A percentile compares a stretch with the other conserved stretches of the same genome.
Conservation (phyloP, 1,139 yeast genomes). For the Arxiozyma bovina region DNA sequence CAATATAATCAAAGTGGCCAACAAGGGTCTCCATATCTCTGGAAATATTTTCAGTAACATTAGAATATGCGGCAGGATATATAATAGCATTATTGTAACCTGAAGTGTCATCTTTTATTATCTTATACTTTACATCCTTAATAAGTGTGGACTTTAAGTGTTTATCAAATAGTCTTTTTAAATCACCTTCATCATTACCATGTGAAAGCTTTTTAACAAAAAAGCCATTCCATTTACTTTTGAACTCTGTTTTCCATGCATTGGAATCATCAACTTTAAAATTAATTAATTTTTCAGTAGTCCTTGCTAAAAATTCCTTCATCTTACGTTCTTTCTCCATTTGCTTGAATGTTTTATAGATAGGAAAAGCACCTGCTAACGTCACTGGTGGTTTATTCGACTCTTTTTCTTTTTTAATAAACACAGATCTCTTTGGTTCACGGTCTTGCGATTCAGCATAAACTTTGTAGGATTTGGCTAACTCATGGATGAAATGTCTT, state of each 20-base stretch:
- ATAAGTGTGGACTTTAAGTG: conserved; percentile 26
- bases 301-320: conserved; percentile 25
- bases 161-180: conserved; percentile 33
- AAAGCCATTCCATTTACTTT: conserved; percentile 39
- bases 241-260: conserved; percentile 5
- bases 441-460: conserved; percentile 70
- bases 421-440: conserved; percentile 71
- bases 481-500: conserved; percentile 59
- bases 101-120: conserved; percentile 28
- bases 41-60: conserved; percentile 23
- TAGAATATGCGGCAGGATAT: conserved; percentile 32
- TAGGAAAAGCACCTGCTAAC: conserved; percentile 29
- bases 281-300: conserved; percentile 19
- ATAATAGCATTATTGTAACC: conserved; percentile 38
- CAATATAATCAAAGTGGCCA: conserved; percentile 17
- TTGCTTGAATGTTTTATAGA: conserved; percentile 25
- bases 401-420: conserved; percentile 39
- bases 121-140: conserved; percentile 24
- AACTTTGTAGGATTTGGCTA: conserved; percentile 51
- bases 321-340: conserved; percentile 32
- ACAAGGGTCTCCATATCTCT: conserved; percentile 23
- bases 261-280: conserved; percentile 12
- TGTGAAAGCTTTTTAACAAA: conserved; percentile 45
- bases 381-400: conserved; percentile 30
- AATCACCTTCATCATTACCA: conserved; percentile 43